Percentiles rank a stretch among this genome's conserved stretches.
Conservation (phyloP, 1,284 basidiomycete genomes). For the Bondarzewia mesenterica region DNA sequence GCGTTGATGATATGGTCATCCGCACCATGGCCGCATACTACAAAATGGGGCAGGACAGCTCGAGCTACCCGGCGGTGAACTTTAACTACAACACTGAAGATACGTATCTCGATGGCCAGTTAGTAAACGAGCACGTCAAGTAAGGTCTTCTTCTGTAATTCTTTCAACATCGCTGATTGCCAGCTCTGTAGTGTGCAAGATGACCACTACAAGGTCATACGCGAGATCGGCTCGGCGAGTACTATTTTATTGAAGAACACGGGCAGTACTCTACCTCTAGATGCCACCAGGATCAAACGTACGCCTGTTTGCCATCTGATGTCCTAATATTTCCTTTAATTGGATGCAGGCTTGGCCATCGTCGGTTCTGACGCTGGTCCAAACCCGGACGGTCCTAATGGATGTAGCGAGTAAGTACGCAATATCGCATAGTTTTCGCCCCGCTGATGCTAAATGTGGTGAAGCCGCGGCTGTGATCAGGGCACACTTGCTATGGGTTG, state of each 20-base stretch:
- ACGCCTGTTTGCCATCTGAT: slow-evolving; percentile 29
- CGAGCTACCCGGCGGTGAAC: slow-evolving; percentile 37
- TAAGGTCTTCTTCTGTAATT: neutral
- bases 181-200: slow-evolving; percentile 25
- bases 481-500: slow-evolving; percentile 57
- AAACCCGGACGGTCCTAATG: slow-evolving; percentile 46
- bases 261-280: slow-evolving; percentile 44
- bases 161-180: neutral
- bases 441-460: neutral
- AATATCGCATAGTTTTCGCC: neutral
- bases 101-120: slow-evolving; percentile 6
- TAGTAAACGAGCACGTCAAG: slow-evolving; percentile 34
- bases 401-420: slow-evolving; percentile 32
- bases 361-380: slow-evolving; percentile 51
- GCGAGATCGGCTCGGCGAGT: slow-evolving; percentile 48
- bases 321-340: neutral
- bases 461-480: slow-evolving; percentile 25
- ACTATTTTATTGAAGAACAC: slow-evolving; percentile 60
- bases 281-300: slow-evolving; percentile 16
- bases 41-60: slow-evolving; percentile 47
- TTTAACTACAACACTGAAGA: slow-evolving; percentile 13
- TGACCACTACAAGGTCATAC: slow-evolving; percentile 40
- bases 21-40: slow-evolving; percentile 50
- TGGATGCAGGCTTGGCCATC: slow-evolving; percentile 15
- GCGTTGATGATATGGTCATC: slow-evolving; percentile 26